These are phyloP conservation scores for Euclidium syriacum DNA, from an alignment of 345 rosid genomes.

Conservation along the genomic window DNA sequence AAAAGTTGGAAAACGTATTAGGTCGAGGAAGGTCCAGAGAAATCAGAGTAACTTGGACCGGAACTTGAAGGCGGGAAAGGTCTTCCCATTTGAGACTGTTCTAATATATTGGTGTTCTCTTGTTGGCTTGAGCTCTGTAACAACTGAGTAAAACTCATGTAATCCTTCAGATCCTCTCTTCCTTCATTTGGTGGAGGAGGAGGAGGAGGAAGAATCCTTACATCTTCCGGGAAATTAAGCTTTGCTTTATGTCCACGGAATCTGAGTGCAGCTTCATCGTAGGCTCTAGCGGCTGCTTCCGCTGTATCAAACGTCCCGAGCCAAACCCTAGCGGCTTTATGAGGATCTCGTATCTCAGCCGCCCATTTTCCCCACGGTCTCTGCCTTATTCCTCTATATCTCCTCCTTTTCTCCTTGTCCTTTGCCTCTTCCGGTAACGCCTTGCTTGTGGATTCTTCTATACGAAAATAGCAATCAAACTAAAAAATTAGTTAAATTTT, in stretches of 20 bases:
- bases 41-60: not conserved
- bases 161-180: conserved; percentile 32
- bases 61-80: conserved; percentile 6
- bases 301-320: conserved; percentile 85
- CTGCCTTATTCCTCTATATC: conserved; percentile 84
- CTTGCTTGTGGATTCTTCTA: conserved; percentile 30
- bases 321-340: conserved; percentile 82
- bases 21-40: not conserved
- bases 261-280: conserved; percentile 78
- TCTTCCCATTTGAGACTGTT: not conserved
- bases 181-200: not conserved
- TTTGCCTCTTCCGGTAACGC: conserved; percentile 33
- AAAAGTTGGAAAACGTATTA: not conserved
- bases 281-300: conserved; percentile 84
- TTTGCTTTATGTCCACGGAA: conserved; percentile 85
- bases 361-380: conserved; percentile 97
- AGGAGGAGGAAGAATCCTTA: conserved; percentile 20
- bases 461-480: not conserved
- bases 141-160: conserved; percentile 45
- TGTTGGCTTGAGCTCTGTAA: conserved; percentile 37
- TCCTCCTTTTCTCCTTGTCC: conserved; percentile 49
- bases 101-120: not conserved
- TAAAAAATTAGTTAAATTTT: too few relatives aligned
- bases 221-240: conserved; percentile 78
- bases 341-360: conserved; percentile 86